A percentile compares a stretch with the other conserved stretches of the same genome.
Evolutionary conservation across 345 rosid genomes (phyloP).

Genomic region (Kandelia obovata): DNA sequence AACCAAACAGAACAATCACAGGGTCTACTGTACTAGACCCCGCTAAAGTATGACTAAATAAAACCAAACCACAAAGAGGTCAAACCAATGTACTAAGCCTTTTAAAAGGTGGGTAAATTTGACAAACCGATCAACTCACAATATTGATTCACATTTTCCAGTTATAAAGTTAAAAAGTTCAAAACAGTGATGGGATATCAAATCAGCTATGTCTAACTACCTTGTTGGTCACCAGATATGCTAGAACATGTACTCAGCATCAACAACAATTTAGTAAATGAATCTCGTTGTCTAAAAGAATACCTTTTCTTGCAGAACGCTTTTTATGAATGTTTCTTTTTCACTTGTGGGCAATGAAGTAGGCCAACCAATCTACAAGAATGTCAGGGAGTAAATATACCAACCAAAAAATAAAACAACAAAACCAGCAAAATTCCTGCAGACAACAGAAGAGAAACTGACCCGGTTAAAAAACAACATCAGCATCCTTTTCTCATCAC

Average conservation of each 20-base stretch:
- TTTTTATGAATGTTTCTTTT: constrained; percentile 62
- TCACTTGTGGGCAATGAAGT: constrained; percentile 84
- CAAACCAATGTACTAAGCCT: too few species aligned
- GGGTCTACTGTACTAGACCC: too few species aligned
- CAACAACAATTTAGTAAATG: neutral
- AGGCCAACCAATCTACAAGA: constrained; percentile 92
- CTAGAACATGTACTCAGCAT: constrained; percentile 3
- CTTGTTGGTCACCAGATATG: neutral
- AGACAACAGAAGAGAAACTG: constrained; percentile 13
- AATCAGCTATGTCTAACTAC: neutral
- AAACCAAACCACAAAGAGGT: too few species aligned
- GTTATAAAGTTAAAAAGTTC: neutral
- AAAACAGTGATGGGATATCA: neutral
- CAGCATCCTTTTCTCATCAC: constrained; percentile 91
- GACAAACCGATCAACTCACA: too few species aligned
- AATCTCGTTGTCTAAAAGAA: neutral
- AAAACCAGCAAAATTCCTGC: neutral
- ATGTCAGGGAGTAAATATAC: neutral
- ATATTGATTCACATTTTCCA: neutral
- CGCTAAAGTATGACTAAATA: too few species aligned
- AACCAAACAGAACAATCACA: too few species aligned
- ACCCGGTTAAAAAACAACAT: constrained; percentile 73
- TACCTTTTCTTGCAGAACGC: constrained; percentile 76
- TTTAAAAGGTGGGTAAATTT: too few species aligned
- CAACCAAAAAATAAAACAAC: constrained; percentile 11